Evolutionary conservation across 2,329 filamentous ascomycete species (phyloP).

Genomic region (Curvularia eragrostidis): DNA sequence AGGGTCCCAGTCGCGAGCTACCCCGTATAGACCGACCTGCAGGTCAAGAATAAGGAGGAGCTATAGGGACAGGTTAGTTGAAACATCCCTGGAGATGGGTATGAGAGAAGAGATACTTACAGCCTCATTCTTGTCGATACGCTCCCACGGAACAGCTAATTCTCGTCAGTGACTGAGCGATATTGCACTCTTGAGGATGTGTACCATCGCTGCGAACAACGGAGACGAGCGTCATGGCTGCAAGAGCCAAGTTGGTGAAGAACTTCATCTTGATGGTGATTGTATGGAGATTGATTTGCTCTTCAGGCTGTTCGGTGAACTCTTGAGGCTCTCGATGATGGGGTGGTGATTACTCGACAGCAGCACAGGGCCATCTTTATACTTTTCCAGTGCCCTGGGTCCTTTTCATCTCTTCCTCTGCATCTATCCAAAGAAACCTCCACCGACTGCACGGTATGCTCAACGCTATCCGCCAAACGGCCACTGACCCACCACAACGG

Average conservation of each 20-base stretch:
- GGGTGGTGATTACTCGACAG: slow-evolving; percentile 20
- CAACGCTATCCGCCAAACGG: slow-evolving; percentile 1
- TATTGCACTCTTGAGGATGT: neutral
- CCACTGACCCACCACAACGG: slow-evolving; percentile 4
- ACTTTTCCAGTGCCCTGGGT: slow-evolving; percentile 13
- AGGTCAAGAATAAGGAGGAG: slow-evolving; percentile 66
- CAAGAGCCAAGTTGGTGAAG: slow-evolving; percentile 33
- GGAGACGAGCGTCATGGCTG: slow-evolving; percentile 39
- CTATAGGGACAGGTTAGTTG: slow-evolving; percentile 35
- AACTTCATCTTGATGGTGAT: slow-evolving; percentile 42
- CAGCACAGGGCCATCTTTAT: slow-evolving; percentile 33
- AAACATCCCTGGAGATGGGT: neutral
- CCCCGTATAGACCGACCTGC: slow-evolving; percentile 64
- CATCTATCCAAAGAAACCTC: neutral
- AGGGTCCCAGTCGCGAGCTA: slow-evolving; percentile 71
- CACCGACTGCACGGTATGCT: slow-evolving; percentile 2
- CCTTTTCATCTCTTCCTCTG: neutral
- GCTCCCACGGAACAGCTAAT: slow-evolving; percentile 50
- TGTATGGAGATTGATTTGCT: slow-evolving; percentile 1
- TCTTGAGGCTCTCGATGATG: slow-evolving; percentile 21
- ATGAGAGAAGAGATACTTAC: slow-evolving; percentile 23
- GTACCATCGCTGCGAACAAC: slow-evolving; percentile 43
- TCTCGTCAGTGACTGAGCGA: slow-evolving; percentile 23
- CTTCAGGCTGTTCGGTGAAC: slow-evolving; percentile 11
- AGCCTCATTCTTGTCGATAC: slow-evolving; percentile 52